Evolutionary conservation across 1,139 yeast genomes (phyloP).

Genomic region (Suhomyces coccinellae): DNA sequence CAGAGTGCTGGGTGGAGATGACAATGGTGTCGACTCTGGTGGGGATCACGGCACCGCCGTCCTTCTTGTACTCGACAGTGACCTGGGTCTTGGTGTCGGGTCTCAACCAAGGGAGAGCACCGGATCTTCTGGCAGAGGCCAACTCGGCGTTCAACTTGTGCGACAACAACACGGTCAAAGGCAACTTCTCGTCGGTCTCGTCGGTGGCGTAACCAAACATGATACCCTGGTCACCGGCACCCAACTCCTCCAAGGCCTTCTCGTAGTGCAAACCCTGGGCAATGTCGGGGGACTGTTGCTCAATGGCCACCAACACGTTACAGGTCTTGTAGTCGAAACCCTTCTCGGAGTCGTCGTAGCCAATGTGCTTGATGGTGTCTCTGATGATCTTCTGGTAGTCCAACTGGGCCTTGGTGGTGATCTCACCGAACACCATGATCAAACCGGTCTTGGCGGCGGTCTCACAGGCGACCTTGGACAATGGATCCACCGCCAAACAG

Average conservation of each 20-base stretch:
- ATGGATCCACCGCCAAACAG: constrained; percentile 92
- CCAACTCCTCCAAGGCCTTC: constrained; percentile 93
- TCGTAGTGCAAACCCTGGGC: constrained; percentile 99
- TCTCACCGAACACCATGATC: constrained; percentile 99
- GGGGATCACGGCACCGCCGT: constrained; percentile 94
- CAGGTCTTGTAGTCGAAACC: constrained; percentile 99
- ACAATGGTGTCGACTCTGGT: constrained; percentile 96
- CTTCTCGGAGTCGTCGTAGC: constrained; percentile 93
- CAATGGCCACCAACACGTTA: constrained; percentile 97
- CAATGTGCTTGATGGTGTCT: constrained; percentile 97
- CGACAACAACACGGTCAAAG: constrained; percentile 89
- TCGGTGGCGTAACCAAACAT: constrained; percentile 99
- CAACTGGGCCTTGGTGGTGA: constrained; percentile 91
- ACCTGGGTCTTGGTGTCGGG: constrained; percentile 99
- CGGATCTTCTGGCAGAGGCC: constrained; percentile 97
- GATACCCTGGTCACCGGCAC: constrained; percentile 99
- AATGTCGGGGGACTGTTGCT: constrained; percentile 98
- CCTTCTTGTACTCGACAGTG: constrained; percentile 92
- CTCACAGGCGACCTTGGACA: constrained; percentile 98
- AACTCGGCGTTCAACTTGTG: constrained; percentile 96
- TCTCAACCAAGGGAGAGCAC: constrained; percentile 93
- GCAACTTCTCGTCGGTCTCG: constrained; percentile 96
- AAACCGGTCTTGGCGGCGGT: constrained; percentile 98
- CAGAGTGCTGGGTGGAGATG: constrained; percentile 97
- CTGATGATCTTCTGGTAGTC: constrained; percentile 97